A percentile compares a stretch with the other conserved stretches of the same genome.
Conservation (phyloP, 345 rosid genomes). For the Nasturtium officinale region DNA sequence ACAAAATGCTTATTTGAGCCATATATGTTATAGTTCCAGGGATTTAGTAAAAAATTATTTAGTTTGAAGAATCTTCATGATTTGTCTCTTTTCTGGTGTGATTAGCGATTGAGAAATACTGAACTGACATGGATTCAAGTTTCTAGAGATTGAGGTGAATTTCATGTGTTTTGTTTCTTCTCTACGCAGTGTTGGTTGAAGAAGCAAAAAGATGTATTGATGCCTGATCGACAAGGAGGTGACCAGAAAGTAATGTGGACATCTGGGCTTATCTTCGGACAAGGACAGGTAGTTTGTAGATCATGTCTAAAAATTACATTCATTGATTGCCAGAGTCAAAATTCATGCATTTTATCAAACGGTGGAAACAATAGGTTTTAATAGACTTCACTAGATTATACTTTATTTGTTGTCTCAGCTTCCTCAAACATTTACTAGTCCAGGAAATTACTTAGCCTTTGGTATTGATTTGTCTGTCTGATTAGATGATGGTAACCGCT, state of each 20-base stretch:
- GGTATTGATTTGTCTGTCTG: background rate
- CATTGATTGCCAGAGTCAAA: background rate
- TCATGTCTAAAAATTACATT: slow-evolving; percentile 9
- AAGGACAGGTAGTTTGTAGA: slow-evolving; percentile 73
- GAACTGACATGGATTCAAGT: background rate
- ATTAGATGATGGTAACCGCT: background rate
- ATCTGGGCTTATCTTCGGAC: slow-evolving; percentile 88
- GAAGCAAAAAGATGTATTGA: slow-evolving; percentile 78
- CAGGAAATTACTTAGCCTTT: background rate
- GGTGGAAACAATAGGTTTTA: background rate
- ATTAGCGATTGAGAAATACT: slow-evolving; percentile 11
- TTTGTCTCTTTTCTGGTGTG: background rate
- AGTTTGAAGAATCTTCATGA: background rate
- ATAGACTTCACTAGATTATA: background rate
- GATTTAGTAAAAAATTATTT: background rate
- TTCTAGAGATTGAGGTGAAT: slow-evolving; percentile 20
- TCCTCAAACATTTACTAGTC: background rate
- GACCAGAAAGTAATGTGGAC: slow-evolving; percentile 76
- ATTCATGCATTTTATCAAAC: background rate
- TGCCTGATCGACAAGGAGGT: slow-evolving; percentile 68
- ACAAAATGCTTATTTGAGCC: slow-evolving; percentile 23
- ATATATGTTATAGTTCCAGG: background rate
- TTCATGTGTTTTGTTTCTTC: slow-evolving; percentile 10
- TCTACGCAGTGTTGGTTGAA: slow-evolving; percentile 88
- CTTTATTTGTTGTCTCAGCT: background rate